Percentiles rank a stretch among this genome's conserved stretches.
Evolutionary conservation across 2,329 filamentous ascomycete genomes (phyloP).

Genomic region (Diplodia mutila): DNA sequence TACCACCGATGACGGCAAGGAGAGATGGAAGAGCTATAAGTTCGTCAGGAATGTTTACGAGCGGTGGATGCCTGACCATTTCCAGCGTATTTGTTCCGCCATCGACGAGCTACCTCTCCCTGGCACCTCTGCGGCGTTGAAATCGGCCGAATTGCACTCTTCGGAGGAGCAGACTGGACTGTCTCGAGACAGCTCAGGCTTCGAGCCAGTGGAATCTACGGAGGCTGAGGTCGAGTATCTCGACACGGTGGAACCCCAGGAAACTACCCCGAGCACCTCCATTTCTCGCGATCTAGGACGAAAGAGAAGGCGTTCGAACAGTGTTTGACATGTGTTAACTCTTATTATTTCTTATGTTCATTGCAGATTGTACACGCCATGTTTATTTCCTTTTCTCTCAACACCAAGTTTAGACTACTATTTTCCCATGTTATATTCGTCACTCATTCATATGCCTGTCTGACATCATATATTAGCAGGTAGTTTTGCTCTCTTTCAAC

Average conservation of each 20-base stretch:
- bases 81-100: conserved; percentile 27
- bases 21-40: conserved; percentile 29
- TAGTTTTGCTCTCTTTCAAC: too few species aligned
- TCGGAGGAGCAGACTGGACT: neutral
- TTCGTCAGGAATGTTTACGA: conserved; percentile 30
- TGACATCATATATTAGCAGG: too few species aligned
- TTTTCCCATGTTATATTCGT: too few species aligned
- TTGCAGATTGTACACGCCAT: too few species aligned
- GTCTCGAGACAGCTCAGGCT: neutral
- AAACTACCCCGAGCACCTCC: neutral
- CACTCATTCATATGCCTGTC: too few species aligned
- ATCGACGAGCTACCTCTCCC: conserved; percentile 26
- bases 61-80: conserved; percentile 28
- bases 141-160: conserved; percentile 15
- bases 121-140: conserved; percentile 9
- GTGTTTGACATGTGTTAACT: too few species aligned
- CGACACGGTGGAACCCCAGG: too few species aligned
- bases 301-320: too few species aligned
- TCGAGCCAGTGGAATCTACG: neutral
- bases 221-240: neutral
- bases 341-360: too few species aligned
- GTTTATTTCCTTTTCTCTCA: too few species aligned
- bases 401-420: too few species aligned
- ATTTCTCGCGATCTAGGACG: too few species aligned
- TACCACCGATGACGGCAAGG: conserved; percentile 11